phyloP scores from a whole-genome alignment of 1,139 yeast genomes.

The Geotrichum australiense region DNA sequence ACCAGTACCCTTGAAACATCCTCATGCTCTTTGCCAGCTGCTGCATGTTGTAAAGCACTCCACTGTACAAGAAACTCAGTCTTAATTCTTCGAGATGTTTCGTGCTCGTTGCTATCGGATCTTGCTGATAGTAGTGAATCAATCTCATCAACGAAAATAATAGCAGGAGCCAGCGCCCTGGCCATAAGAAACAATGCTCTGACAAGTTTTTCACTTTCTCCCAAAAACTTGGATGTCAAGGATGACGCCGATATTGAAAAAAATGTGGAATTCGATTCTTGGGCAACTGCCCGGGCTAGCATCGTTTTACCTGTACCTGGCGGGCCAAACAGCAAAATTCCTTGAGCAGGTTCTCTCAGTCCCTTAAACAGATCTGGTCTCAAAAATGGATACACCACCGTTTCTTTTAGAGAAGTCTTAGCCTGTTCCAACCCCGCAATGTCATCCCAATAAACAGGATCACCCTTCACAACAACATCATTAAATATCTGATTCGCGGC shows the following conservation, averaged over 20 bases:
- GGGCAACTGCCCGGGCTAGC: slow-evolving; percentile 96
- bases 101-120: slow-evolving; percentile 79
- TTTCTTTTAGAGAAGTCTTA: slow-evolving; percentile 82
- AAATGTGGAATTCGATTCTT: slow-evolving; percentile 91
- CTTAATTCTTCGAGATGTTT: slow-evolving; percentile 83
- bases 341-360: slow-evolving; percentile 89
- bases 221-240: slow-evolving; percentile 76
- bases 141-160: slow-evolving; percentile 93
- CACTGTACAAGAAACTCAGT: slow-evolving; percentile 94
- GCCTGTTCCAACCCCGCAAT: slow-evolving; percentile 92
- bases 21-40: slow-evolving; percentile 60
- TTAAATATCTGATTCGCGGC: slow-evolving; percentile 83
- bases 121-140: slow-evolving; percentile 84
- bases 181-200: slow-evolving; percentile 84
- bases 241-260: slow-evolving; percentile 91
- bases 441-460: slow-evolving; percentile 95
- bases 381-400: slow-evolving; percentile 92
- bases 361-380: slow-evolving; percentile 92
- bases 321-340: slow-evolving; percentile 94
- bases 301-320: slow-evolving; percentile 99
- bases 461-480: slow-evolving; percentile 90
- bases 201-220: slow-evolving; percentile 92
- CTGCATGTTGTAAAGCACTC: slow-evolving; percentile 91
- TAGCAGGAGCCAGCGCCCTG: slow-evolving; percentile 80
- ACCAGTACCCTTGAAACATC: slow-evolving; percentile 76